A percentile compares a stretch with the other conserved stretches of the same genome.
phyloP scores from a whole-genome alignment of 1,284 basidiomycete genomes.

The Cutaneotrichosporon dermatis region DNA sequence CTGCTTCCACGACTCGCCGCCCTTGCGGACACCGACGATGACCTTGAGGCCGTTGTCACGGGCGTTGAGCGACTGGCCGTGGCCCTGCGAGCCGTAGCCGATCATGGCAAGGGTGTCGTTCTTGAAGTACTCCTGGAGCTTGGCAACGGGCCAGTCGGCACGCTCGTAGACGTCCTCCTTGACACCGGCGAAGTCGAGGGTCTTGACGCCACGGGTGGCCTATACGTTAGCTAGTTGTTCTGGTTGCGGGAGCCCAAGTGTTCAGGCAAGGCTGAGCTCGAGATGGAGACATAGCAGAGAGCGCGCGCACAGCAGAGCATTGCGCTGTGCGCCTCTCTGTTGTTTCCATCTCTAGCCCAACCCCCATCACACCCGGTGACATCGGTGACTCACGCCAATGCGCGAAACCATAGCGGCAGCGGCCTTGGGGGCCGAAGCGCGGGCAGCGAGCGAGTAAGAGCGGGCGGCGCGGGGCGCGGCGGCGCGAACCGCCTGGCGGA shows the following conservation, averaged over 20 bases:
- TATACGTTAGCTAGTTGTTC: constrained; percentile 15
- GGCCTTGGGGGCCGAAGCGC: constrained; percentile 49
- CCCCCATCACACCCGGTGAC: background rate
- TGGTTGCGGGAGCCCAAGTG: background rate
- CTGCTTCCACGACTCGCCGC: constrained; percentile 89
- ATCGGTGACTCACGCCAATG: constrained; percentile 42
- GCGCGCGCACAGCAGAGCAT: no score
- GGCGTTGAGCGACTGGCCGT: constrained; percentile 97
- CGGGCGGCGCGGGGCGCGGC: constrained; percentile 48
- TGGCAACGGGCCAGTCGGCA: constrained; percentile 94
- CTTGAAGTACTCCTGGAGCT: constrained; percentile 99
- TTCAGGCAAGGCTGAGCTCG: background rate
- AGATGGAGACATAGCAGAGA: background rate
- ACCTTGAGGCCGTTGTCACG: constrained; percentile 99
- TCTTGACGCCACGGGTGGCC: constrained; percentile 77
- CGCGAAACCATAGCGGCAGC: constrained; percentile 33
- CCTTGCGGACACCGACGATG: constrained; percentile 96
- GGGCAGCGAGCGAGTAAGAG: constrained; percentile 66
- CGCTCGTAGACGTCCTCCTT: constrained; percentile 97
- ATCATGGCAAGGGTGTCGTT: constrained; percentile 98
- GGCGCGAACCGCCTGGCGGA: constrained; percentile 51
- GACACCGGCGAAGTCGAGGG: constrained; percentile 94
- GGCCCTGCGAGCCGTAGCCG: constrained; percentile 95
- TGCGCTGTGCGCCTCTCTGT: no score
- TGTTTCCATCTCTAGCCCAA: background rate